These are phyloP conservation scores for Wickerhamomyces mucosus DNA, from an alignment of 805 yeast species.

Conservation along the genomic window DNA sequence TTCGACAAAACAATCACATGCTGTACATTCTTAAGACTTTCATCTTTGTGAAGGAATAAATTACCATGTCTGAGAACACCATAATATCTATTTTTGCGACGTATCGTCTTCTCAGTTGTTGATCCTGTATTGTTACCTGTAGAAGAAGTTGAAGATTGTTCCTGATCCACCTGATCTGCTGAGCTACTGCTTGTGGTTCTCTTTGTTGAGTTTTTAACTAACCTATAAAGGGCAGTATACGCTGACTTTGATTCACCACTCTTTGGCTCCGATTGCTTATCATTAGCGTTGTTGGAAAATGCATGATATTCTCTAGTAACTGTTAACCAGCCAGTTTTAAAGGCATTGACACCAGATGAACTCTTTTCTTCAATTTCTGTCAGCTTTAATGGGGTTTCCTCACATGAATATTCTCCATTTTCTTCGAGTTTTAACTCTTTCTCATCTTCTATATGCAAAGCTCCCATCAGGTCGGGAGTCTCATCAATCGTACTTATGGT, in stretches of 20 bases:
- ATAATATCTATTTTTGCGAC: constrained; percentile 51
- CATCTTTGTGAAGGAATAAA: constrained; percentile 73
- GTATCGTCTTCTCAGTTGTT: constrained; percentile 27
- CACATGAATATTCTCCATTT: no score
- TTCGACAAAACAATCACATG: constrained; percentile 73
- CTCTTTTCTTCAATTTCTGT: constrained; percentile 55
- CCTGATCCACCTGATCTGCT: constrained; percentile 5
- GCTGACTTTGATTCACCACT: constrained; percentile 35
- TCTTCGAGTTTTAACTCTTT: constrained; percentile 18
- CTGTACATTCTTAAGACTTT: constrained; percentile 50
- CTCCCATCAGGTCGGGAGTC: constrained; percentile 23
- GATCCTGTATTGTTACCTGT: constrained; percentile 16
- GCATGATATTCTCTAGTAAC: constrained; percentile 73
- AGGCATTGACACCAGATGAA: constrained; percentile 54
- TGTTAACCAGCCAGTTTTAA: constrained; percentile 67
- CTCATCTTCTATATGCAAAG: constrained; percentile 13
- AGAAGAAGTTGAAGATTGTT: constrained; percentile 2
- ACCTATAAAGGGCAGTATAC: constrained; percentile 48
- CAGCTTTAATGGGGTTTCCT: no score
- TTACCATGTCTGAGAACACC: constrained; percentile 82
- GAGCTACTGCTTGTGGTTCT: constrained; percentile 1
- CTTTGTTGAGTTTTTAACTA: constrained; percentile 28
- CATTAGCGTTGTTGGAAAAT: constrained; percentile 27
- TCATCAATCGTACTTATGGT: no score
- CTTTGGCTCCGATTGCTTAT: constrained; percentile 23